Base-by-base conservation (phyloP, 805 yeast species). In the Kuraishia capsulata region DNA sequence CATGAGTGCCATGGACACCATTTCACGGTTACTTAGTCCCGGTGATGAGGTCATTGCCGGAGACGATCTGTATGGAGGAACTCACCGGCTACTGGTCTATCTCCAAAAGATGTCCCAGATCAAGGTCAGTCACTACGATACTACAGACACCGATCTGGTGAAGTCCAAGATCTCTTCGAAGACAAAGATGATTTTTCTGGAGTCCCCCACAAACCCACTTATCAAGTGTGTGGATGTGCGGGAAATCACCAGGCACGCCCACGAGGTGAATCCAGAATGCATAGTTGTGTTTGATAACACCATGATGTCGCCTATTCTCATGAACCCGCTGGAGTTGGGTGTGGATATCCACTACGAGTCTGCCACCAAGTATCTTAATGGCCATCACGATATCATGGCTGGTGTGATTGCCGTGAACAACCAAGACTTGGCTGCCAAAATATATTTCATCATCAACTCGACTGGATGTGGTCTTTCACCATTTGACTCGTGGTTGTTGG, bases 311-410 rank as follows among this genome's bases (percentile, higher is more conserved):
- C 97, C 97, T 10, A 60, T 89, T 44, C 69, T 81, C 51, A 78
- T 85, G 78, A 71, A 81, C 19, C 97, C 97, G 4, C 67, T 89
- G 46, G 86, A 84, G 48, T 72, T 83, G 47, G 94, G 92, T 6
- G 90, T 79, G 29, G 97, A 89, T 55, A 84, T 89, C 41, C 95
- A 85, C 41, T 90, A 89, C 57, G 97, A 89, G 57, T 79, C 90
- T 10, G 97, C 94, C 13, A 89, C 97, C 32, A 89, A 89, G 61
- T 89, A 85, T 54, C 67, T 89, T 48, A 83, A 88, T 51, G 96
- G 96, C 5, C 97, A 89, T 57, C 97, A 89, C 59, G 97, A 90
- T 57, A 76, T 89, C 50, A 89, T 89, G 97, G 96, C 96, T 19
- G 97, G 97, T 41, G 78, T 84, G 13, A 65, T 89, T 41, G 95